These are phyloP conservation scores for Leptographium radiaticola DNA, from an alignment of 2,329 filamentous ascomycete species.

Conservation along the genomic window DNA sequence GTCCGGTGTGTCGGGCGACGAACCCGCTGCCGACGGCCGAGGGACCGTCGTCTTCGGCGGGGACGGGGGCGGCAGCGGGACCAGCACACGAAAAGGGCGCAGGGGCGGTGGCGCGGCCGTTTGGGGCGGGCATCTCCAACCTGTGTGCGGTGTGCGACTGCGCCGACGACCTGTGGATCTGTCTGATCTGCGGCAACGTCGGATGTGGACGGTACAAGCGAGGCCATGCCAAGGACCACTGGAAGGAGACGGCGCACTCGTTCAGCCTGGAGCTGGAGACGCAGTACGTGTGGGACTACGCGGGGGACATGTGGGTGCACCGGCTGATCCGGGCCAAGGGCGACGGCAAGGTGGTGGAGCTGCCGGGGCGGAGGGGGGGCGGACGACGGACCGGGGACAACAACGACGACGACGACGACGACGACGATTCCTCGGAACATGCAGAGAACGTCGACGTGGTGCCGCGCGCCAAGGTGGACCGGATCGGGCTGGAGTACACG, in stretches of 20 bases:
- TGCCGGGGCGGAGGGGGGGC: conserved; percentile 40
- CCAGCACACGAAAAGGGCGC: conserved; percentile 23
- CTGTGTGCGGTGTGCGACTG: conserved; percentile 74
- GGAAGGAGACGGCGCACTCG: conserved; percentile 77
- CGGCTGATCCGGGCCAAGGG: conserved; percentile 88
- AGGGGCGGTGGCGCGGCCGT: conserved; percentile 40
- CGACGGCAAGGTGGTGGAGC: conserved; percentile 81
- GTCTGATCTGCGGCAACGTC: conserved; percentile 81
- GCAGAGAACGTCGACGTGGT: conserved; percentile 43
- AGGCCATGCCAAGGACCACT: conserved; percentile 87
- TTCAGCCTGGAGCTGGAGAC: conserved; percentile 89
- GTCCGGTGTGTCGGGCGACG: conserved; percentile 88
- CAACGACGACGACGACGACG: conserved; percentile 3
- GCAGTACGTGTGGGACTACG: conserved; percentile 97
- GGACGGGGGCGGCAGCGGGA: conserved; percentile 4
- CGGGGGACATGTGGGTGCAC: conserved; percentile 90
- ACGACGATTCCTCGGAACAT: conserved; percentile 1
- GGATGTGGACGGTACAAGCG: conserved; percentile 92
- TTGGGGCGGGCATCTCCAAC: conserved; percentile 48
- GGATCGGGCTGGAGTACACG: conserved; percentile 86
- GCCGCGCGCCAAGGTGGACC: conserved; percentile 54
- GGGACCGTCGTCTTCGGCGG: background rate
- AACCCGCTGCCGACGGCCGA: conserved; percentile 25
- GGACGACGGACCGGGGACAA: background rate
- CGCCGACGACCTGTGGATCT: conserved; percentile 81